These are phyloP conservation scores for Phytophthora quininea DNA, from an alignment of 352 stramenopile genomes.

Conservation along the genomic window DNA sequence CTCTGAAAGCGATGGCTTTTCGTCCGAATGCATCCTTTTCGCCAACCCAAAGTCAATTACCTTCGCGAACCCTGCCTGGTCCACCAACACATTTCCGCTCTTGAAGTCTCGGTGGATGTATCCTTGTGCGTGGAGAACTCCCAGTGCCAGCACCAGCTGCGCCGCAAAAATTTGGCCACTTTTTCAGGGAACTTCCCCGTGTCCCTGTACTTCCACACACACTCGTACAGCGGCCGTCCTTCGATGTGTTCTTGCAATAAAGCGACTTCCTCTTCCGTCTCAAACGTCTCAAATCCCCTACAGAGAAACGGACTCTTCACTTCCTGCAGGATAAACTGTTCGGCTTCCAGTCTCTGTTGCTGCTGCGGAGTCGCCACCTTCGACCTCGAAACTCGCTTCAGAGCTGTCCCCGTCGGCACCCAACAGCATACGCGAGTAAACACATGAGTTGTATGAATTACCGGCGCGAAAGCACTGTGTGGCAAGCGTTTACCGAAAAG, in stretches of 20 bases:
- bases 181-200: slow-evolving; percentile 52
- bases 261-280: slow-evolving; percentile 26
- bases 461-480: neutral
- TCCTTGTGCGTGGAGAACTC: slow-evolving; percentile 51
- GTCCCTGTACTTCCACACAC: slow-evolving; percentile 62
- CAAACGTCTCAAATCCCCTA: slow-evolving; percentile 37
- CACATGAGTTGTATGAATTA: neutral
- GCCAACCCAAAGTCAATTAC: slow-evolving; percentile 85
- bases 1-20: slow-evolving; percentile 1
- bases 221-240: slow-evolving; percentile 70
- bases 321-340: slow-evolving; percentile 53
- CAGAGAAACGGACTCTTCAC: slow-evolving; percentile 56
- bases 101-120: slow-evolving; percentile 85
- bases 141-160: slow-evolving; percentile 71
- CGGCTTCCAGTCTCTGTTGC: slow-evolving; percentile 43
- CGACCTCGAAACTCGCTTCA: slow-evolving; percentile 61
- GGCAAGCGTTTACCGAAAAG: slow-evolving; percentile 39
- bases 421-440: slow-evolving; percentile 3
- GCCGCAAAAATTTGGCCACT: slow-evolving; percentile 65
- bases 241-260: slow-evolving; percentile 69
- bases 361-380: slow-evolving; percentile 47
- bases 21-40: slow-evolving; percentile 9
- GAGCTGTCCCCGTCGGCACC: slow-evolving; percentile 29
- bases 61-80: slow-evolving; percentile 42
- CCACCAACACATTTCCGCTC: slow-evolving; percentile 76